A percentile compares a stretch with the other conserved stretches of the same genome.
These are phyloP conservation scores for Saussurea involucrata DNA, from an alignment of 129 eudicot genomes.

Conservation along the genomic window DNA sequence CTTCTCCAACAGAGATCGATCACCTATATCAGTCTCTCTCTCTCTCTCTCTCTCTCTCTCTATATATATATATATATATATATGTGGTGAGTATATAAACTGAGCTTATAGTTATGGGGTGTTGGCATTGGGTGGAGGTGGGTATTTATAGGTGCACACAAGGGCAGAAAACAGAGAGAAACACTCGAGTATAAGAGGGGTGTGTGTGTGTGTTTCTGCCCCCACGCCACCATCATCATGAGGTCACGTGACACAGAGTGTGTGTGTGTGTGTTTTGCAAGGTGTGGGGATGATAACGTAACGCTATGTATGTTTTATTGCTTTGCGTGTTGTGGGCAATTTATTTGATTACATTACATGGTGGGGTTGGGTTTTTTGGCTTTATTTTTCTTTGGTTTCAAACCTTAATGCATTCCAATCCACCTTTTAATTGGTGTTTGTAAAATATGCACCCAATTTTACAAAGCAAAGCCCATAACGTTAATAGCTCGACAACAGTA, in stretches of 20 bases:
- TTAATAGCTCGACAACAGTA: too few species aligned
- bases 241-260: conserved; percentile 2
- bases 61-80: too few species aligned
- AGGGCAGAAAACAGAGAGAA: background rate
- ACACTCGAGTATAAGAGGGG: conserved; percentile 23
- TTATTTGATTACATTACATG: conserved; percentile 35
- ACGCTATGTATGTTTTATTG: conserved; percentile 28
- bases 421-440: background rate
- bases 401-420: background rate
- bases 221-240: conserved; percentile 31
- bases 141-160: conserved; percentile 29
- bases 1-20: conserved; percentile 38
- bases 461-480: background rate
- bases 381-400: background rate
- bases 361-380: background rate
- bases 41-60: background rate
- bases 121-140: conserved; percentile 2
- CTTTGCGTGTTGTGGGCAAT: conserved; percentile 36
- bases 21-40: conserved; percentile 9
- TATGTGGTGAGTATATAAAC: background rate
- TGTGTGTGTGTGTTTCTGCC: conserved; percentile 9
- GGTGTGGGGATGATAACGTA: conserved; percentile 27
- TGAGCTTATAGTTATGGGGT: background rate
- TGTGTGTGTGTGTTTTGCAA: background rate
- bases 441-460: too few species aligned